Conservation (phyloP, 148 eudicot species). For the Mesembryanthemum crystallinum region DNA sequence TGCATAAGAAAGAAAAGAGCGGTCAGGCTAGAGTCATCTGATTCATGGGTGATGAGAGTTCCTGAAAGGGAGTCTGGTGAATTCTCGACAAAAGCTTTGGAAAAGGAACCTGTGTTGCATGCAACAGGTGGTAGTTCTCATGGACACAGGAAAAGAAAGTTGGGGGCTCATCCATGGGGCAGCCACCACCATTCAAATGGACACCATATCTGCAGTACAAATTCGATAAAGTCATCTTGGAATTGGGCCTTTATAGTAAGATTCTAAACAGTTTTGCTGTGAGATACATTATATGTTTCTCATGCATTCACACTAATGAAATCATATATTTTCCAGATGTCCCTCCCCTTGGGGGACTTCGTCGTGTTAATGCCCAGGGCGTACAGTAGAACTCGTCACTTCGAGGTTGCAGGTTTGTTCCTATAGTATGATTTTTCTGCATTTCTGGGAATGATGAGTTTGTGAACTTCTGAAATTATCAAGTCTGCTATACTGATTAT, state of each 20-base stretch:
- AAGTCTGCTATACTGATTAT: neutral
- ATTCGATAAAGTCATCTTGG: neutral
- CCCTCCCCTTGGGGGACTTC: neutral
- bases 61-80: neutral
- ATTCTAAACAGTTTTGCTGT: neutral
- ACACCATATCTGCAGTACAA: neutral
- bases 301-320: neutral
- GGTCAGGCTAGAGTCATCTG: neutral
- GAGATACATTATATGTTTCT: neutral
- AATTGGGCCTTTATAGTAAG: conserved; percentile 10
- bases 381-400: neutral
- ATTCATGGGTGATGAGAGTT: neutral
- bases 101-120: neutral
- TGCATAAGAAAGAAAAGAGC: neutral
- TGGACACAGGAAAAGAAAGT: neutral
- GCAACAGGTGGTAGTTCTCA: neutral
- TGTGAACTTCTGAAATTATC: neutral
- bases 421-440: neutral
- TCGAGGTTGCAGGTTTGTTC: conserved; percentile 20
- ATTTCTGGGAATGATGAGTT: neutral
- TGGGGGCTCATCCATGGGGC: neutral
- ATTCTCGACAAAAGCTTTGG: neutral
- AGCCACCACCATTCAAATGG: conserved; percentile 4
- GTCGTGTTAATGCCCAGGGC: conserved; percentile 10
- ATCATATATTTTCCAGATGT: conserved; percentile 5